These are phyloP conservation scores for Coriolopsis trogii DNA, from an alignment of 1,284 basidiomycete genomes.

Conservation along the genomic window DNA sequence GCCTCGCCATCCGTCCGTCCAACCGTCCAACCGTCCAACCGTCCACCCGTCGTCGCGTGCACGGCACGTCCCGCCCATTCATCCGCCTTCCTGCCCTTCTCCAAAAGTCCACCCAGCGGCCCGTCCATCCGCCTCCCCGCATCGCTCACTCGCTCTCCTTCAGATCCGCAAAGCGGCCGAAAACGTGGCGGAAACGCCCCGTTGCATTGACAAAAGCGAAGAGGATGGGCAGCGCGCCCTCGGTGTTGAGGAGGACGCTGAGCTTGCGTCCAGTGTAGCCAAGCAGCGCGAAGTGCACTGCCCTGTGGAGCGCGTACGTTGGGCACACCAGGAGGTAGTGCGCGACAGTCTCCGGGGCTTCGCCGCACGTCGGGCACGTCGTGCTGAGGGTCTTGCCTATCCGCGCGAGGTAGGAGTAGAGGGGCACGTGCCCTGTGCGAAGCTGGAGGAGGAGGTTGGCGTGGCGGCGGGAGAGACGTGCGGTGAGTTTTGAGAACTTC, in stretches of 20 bases:
- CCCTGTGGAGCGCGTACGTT: slow-evolving; percentile 2
- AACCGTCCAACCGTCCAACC: too few species aligned
- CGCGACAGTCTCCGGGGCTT: slow-evolving; percentile 23
- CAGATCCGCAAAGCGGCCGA: slow-evolving; percentile 8
- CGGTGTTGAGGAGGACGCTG: neutral
- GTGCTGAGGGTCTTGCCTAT: slow-evolving; percentile 21
- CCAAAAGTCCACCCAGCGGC: too few species aligned
- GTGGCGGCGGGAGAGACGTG: slow-evolving; percentile 12
- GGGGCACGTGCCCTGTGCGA: slow-evolving; percentile 30
- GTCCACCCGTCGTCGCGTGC: too few species aligned
- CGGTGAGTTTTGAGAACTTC: neutral
- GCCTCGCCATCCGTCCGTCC: too few species aligned
- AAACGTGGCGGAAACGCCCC: neutral
- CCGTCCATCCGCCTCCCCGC: too few species aligned
- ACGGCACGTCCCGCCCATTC: too few species aligned
- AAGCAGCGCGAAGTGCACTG: neutral
- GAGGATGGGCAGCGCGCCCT: neutral
- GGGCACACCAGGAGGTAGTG: slow-evolving; percentile 33
- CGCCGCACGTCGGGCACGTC: slow-evolving; percentile 29
- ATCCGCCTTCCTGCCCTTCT: too few species aligned
- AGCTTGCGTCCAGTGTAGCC: neutral
- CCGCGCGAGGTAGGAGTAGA: slow-evolving; percentile 30
- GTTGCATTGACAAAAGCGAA: neutral
- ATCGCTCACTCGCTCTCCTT: neutral
- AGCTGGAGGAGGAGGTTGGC: slow-evolving; percentile 32